Evolutionary conservation across 2,329 filamentous ascomycete genomes (phyloP), one percentile per base, ranked within the genome.

Genomic region (Claviceps sp.): DNA sequence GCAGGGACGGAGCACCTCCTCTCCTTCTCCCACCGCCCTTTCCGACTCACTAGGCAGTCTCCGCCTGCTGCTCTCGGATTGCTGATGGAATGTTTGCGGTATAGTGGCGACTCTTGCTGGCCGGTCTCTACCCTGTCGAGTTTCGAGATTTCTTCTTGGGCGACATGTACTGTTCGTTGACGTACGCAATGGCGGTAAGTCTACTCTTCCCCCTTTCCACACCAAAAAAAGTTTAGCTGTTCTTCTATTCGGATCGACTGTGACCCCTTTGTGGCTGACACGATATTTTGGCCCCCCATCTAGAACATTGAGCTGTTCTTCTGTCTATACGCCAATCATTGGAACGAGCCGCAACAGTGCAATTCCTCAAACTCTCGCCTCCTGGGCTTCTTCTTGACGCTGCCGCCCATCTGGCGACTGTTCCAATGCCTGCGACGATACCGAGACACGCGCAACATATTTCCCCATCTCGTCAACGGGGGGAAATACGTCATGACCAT

Each of bases 141-240:
- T 98, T 97, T 65, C 81, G 90, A 53, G 93, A 98, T 67, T 97
- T 98, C 70, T 97, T 96, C 67, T 77, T 97, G 0, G 93, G 93
- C 50, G 93, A 98, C 65, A 96, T 97, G 75, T 95, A 95, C 67
- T 97, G 91, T 68, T 97, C 93, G 2, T 74, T 95, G 52, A 95
- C 90, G 5, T 98, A 98, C 67, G 79, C 85, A 16, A 87, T 88
- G 68, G 85, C 87, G 55, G 87, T 91, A 75, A 72, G 85, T 79
- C 11, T 20, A 9, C 16, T 20, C 26, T 36, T 42, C n/a, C n/a
- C 6, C 16, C 6, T 41, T 41, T 7, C 1, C 24, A 2, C 6
- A 26, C 6, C 24, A 7, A 26, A 7, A 26, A 7, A 7, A 7
- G 24, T 26, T 8, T 26, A 7, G 24, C 6, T 9, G 30, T 9